Percentiles rank a stretch among this genome's conserved stretches.
phyloP scores from a whole-genome alignment of 2,329 filamentous ascomycete genomes.

The Colletotrichum siamense region DNA sequence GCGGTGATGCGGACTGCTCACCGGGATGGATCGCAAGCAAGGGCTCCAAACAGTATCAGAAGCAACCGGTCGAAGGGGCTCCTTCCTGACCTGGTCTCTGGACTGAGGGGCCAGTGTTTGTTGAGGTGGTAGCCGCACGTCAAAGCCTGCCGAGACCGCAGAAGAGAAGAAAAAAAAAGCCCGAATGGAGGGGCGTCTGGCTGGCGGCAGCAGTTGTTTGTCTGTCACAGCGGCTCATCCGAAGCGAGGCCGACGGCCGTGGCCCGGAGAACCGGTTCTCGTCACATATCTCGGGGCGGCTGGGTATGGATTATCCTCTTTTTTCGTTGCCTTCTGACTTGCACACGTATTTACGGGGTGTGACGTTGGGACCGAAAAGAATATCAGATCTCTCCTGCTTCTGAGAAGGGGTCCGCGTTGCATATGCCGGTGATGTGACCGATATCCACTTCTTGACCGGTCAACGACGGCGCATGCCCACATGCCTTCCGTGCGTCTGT shows the following conservation, averaged over 20 bases:
- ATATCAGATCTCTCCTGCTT: background rate
- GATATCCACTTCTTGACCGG: slow-evolving; percentile 19
- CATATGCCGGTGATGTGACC: slow-evolving; percentile 5
- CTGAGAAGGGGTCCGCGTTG: background rate
- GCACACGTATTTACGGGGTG: background rate
- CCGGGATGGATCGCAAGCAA: background rate
- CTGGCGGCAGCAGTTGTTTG: background rate
- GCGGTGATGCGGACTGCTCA: background rate
- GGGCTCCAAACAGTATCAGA: background rate
- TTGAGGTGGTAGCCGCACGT: background rate
- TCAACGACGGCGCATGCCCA: background rate
- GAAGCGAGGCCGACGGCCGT: background rate
- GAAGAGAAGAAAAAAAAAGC: background rate
- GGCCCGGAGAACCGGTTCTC: slow-evolving; percentile 4
- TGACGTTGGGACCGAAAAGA: background rate
- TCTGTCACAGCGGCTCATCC: background rate
- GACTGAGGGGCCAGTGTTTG: background rate
- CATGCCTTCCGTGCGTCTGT: background rate
- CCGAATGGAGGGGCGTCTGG: background rate
- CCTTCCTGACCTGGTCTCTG: background rate
- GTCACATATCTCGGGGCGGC: background rate
- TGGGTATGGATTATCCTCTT: background rate
- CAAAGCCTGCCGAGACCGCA: background rate
- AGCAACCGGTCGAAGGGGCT: background rate
- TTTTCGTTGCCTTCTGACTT: background rate